A percentile compares a stretch with the other conserved stretches of the same genome.
phyloP scores from a whole-genome alignment of 805 yeast genomes.

The Saccharomyces kudriavzevii region DNA sequence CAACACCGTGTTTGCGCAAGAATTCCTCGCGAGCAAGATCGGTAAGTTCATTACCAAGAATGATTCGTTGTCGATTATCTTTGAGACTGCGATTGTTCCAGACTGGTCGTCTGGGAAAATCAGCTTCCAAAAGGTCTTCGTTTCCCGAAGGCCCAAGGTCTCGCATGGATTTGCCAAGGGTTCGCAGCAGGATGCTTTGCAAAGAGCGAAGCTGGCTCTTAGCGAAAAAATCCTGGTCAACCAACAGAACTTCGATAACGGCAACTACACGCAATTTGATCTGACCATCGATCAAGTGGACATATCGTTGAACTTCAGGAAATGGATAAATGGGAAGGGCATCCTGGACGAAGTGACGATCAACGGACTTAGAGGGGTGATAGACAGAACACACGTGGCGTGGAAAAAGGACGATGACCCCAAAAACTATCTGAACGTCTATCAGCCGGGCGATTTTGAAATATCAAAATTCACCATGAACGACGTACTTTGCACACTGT shows the following conservation, averaged over 20 bases:
- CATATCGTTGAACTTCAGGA: constrained; percentile 68
- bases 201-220: constrained; percentile 38
- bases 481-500: constrained; percentile 73
- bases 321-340: constrained; percentile 88
- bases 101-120: constrained; percentile 87
- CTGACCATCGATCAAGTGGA: constrained; percentile 79
- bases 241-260: constrained; percentile 58
- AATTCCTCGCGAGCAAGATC: constrained; percentile 68
- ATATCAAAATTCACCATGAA: constrained; percentile 74
- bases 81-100: constrained; percentile 91
- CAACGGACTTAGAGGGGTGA: constrained; percentile 82
- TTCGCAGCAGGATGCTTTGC: constrained; percentile 63
- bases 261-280: constrained; percentile 94
- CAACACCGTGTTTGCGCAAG: constrained; percentile 53
- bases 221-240: constrained; percentile 24
- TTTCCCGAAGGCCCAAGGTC: constrained; percentile 66
- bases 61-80: constrained; percentile 73
- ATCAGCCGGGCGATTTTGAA: constrained; percentile 87
- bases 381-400: constrained; percentile 79
- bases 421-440: constrained; percentile 62
- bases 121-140: constrained; percentile 74
- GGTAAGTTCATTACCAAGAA: constrained; percentile 82
- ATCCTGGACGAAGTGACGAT: constrained; percentile 72
- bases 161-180: constrained; percentile 54
- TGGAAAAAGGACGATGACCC: constrained; percentile 84